Conservation (phyloP, 208 protist species). For the Leishmania tropica region DNA sequence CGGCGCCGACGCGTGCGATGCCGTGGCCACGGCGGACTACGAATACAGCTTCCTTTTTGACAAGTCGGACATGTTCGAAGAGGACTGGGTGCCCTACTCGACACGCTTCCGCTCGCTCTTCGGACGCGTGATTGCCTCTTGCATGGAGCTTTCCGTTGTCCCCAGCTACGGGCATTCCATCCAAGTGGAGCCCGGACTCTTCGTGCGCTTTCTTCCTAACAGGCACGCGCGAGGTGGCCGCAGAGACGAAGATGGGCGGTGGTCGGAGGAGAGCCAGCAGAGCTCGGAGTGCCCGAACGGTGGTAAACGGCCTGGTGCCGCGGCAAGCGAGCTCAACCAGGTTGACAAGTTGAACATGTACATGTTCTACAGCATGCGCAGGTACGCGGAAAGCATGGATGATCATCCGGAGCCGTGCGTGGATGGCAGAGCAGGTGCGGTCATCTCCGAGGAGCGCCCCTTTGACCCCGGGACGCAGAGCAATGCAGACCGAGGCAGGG, state of each 20-base stretch:
- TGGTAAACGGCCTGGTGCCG: background rate
- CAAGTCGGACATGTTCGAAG: constrained; percentile 14
- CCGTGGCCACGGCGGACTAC: constrained; percentile 26
- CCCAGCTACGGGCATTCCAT: constrained; percentile 42
- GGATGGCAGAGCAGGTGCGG: constrained; percentile 16
- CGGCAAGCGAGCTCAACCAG: background rate
- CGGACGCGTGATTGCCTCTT: constrained; percentile 30
- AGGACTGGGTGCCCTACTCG: constrained; percentile 34
- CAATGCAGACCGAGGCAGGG: no score
- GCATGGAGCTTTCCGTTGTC: constrained; percentile 40
- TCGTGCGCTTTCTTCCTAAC: constrained; percentile 25
- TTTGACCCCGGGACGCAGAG: constrained; percentile 11
- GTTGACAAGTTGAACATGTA: constrained; percentile 27
- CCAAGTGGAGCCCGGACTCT: constrained; percentile 86
- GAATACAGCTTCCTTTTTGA: constrained; percentile 29
- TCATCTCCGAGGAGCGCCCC: constrained; percentile 19
- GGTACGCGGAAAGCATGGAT: constrained; percentile 26
- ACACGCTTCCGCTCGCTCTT: constrained; percentile 28
- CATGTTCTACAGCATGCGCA: constrained; percentile 34
- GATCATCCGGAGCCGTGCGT: constrained; percentile 10
- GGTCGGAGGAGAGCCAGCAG: background rate
- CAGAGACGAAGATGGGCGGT: background rate
- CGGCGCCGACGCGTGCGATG: constrained; percentile 22
- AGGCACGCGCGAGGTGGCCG: constrained; percentile 3
- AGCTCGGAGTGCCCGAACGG: background rate